A percentile compares a stretch with the other conserved stretches of the same genome.
These are phyloP conservation scores for Aspergillus brasiliensis DNA, from an alignment of 2,329 filamentous ascomycete genomes.

Conservation along the genomic window DNA sequence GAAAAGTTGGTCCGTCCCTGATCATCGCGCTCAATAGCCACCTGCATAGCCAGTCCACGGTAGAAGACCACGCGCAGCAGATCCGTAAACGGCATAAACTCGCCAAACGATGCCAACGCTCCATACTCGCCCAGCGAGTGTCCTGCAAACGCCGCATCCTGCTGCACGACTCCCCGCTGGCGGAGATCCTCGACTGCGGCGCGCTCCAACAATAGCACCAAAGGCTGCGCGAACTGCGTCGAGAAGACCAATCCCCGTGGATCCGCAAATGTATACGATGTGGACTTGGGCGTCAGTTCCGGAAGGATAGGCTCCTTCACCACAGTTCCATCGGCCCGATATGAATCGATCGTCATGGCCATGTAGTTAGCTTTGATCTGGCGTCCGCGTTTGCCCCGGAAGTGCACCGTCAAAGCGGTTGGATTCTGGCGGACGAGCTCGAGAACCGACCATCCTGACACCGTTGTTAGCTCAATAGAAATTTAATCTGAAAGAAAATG, in stretches of 20 bases:
- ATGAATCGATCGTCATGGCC: slow-evolving; percentile 80
- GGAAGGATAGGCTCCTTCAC: slow-evolving; percentile 93
- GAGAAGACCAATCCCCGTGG: slow-evolving; percentile 88
- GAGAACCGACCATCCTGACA: slow-evolving; percentile 73
- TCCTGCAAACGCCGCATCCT: slow-evolving; percentile 91
- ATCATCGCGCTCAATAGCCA: slow-evolving; percentile 91
- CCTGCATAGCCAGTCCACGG: slow-evolving; percentile 95
- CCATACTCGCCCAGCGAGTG: slow-evolving; percentile 97
- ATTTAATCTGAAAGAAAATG: not conserved
- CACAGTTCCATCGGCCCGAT: not conserved
- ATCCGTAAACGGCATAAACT: slow-evolving; percentile 95
- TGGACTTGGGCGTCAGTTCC: slow-evolving; percentile 84
- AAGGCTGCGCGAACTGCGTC: slow-evolving; percentile 95
- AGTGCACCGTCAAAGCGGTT: slow-evolving; percentile 94
- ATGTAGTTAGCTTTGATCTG: slow-evolving; percentile 97
- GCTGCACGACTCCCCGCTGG: slow-evolving; percentile 85
- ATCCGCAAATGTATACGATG: slow-evolving; percentile 91
- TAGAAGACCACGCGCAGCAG: slow-evolving; percentile 97
- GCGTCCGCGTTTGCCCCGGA: slow-evolving; percentile 90
- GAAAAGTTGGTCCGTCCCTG: slow-evolving; percentile 91
- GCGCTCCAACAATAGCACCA: slow-evolving; percentile 96
- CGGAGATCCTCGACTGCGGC: slow-evolving; percentile 98
- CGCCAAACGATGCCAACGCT: slow-evolving; percentile 85
- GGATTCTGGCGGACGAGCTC: slow-evolving; percentile 98
- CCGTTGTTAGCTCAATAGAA: not conserved